phyloP scores from a whole-genome alignment of 352 stramenopile genomes.

The Globisporangium abappressorium region DNA sequence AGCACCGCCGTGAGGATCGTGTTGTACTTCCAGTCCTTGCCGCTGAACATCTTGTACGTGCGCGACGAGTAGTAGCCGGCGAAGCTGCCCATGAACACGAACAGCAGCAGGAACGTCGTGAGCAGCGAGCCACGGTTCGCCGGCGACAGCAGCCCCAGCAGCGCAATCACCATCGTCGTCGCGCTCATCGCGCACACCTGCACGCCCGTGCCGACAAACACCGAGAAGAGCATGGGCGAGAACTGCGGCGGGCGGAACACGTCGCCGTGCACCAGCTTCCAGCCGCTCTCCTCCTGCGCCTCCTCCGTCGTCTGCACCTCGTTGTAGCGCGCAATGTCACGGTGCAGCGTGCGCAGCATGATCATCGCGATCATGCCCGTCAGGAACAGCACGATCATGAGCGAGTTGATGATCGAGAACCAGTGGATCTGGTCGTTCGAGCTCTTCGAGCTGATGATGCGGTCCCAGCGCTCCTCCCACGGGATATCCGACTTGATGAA shows the following conservation, averaged over 20 bases:
- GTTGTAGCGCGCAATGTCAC: conserved; percentile 97
- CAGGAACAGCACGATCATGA: conserved; percentile 99
- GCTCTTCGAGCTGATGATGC: conserved; percentile 96
- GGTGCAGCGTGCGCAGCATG: conserved; percentile 98
- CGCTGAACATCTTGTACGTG: conserved; percentile 99
- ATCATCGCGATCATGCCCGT: conserved; percentile 99
- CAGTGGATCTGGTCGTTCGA: conserved; percentile 99
- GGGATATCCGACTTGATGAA: conserved; percentile 93
- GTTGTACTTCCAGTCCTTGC: conserved; percentile 97
- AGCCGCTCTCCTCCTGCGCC: conserved; percentile 94
- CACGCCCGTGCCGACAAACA: conserved; percentile 94
- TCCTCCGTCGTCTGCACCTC: conserved; percentile 94
- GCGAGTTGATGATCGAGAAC: conserved; percentile 99
- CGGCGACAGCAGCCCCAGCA: conserved; percentile 94
- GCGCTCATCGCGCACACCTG: conserved; percentile 96
- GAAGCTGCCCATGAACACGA: conserved; percentile 97
- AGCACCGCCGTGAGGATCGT: conserved; percentile 94
- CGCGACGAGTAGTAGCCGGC: conserved; percentile 95
- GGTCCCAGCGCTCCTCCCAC: conserved; percentile 98
- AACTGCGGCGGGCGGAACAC: conserved; percentile 97
- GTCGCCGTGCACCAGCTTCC: conserved; percentile 96
- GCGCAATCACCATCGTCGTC: conserved; percentile 93
- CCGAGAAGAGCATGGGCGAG: conserved; percentile 93
- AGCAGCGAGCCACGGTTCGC: conserved; percentile 96
- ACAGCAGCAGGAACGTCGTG: conserved; percentile 96